phyloP scores from a whole-genome alignment of 2,329 filamentous ascomycete genomes.

The Neonectria hederae region DNA sequence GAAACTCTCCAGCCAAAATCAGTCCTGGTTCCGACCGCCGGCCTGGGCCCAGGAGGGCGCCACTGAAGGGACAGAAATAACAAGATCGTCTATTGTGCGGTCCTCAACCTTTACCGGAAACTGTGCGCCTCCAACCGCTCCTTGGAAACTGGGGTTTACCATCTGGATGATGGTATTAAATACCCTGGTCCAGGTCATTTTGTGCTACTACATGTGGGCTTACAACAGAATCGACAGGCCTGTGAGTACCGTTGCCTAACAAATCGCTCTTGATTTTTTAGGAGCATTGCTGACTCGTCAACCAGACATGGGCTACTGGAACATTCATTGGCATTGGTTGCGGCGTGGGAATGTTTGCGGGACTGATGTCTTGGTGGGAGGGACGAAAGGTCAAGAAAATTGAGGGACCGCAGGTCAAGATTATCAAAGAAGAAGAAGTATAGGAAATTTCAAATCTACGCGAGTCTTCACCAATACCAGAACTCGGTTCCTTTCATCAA shows the following conservation, averaged over 20 bases:
- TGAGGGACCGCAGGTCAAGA: background rate
- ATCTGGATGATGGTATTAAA: conserved; percentile 24
- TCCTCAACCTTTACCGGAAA: conserved; percentile 16
- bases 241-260: background rate
- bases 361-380: conserved; percentile 1
- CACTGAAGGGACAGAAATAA: background rate
- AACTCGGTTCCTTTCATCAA: background rate
- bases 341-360: background rate
- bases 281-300: background rate
- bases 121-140: conserved; percentile 11
- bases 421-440: background rate
- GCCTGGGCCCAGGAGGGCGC: conserved; percentile 31
- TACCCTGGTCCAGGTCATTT: conserved; percentile 8
- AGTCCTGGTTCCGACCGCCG: conserved; percentile 42
- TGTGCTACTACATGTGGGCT: conserved; percentile 20
- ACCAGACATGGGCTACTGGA: background rate
- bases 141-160: conserved; percentile 21
- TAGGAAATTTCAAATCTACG: background rate
- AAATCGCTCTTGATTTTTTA: background rate
- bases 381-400: background rate
- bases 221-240: conserved; percentile 20
- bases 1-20: conserved; percentile 35
- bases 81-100: background rate
- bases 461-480: background rate
- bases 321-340: background rate